Conservation (phyloP, 257 asterid species). For the Haberlea rhodopensis region DNA sequence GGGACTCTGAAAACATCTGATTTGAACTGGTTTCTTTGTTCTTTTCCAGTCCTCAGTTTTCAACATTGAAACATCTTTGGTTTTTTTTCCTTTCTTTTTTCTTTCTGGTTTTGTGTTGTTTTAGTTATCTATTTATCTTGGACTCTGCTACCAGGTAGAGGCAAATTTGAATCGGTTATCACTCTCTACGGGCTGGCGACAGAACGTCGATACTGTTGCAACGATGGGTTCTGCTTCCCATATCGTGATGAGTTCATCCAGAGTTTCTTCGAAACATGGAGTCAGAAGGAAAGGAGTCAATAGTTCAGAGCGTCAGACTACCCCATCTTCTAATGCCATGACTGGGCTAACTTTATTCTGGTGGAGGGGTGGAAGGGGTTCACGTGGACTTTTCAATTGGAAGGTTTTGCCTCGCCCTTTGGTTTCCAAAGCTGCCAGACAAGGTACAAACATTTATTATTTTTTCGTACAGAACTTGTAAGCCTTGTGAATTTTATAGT, state of each 20-base stretch:
- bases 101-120: conserved; percentile 1
- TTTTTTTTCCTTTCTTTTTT: too few species aligned
- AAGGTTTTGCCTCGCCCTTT: conserved; percentile 74
- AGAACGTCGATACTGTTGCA: conserved; percentile 74
- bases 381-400: conserved; percentile 76
- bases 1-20: background rate
- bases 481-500: conserved; percentile 25
- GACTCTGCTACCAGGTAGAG: conserved; percentile 65
- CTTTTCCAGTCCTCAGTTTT: background rate
- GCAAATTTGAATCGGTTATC: conserved; percentile 74
- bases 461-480: conserved; percentile 9
- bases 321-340: conserved; percentile 56
- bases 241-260: conserved; percentile 48
- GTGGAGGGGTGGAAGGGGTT: conserved; percentile 97
- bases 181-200: conserved; percentile 78
- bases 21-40: background rate
- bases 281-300: conserved; percentile 54
- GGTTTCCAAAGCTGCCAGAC: conserved; percentile 93
- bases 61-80: background rate
- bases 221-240: conserved; percentile 78
- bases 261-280: conserved; percentile 60
- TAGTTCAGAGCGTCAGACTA: conserved; percentile 40
- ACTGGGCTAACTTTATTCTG: conserved; percentile 73
- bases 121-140: conserved; percentile 23
- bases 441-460: conserved; percentile 48